Base-by-base conservation (phyloP, 2,329 filamentous ascomycete genomes). In the Coleophoma cylindrospora region DNA sequence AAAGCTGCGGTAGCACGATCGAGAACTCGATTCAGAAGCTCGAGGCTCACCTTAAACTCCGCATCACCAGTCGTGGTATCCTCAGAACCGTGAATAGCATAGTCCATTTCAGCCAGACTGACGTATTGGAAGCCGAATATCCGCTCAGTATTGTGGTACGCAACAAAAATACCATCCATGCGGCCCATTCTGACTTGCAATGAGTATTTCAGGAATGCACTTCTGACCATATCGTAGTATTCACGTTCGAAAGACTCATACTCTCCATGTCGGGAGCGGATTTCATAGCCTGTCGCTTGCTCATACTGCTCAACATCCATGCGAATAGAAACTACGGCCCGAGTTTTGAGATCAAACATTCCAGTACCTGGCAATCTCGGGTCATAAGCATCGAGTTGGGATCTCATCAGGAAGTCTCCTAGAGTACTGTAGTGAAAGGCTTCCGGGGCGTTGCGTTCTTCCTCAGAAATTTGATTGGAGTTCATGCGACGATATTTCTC, bases 51-150 rank as follows among this genome's bases (percentile, higher is more conserved):
- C 64, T 84, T 86, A 71, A 97, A 97, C 65, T 99, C 94, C 43
- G 79, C 73, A 62, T 96, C 85, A 19, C 95, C 95, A 6, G 95
- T 69, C 1, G 69, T 63, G 0, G 74, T 74, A 60, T 91, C 75
- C 0, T 66, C 61, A 46, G 89, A 86, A 19, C 90, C 91, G 64
- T 99, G 95, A n/a, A 99, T 69, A 0, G 89, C 80, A n/a, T 76
- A 65, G 65, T 99, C 94, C 86, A 99, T 91, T 64, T 99, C 94
- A 4, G 80, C 66, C 13, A 97, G 70, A 52, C 84, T 84, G 53
- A 99, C 79, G 65, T 99, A 99, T 68, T 99, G 94, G 68, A 99
- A 99, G 6, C 94, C 94, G 65, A 99, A 99, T 45, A 99, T 95
- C 49, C 91, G 87, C 68, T 91, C 79, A 2, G 91, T 89, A 66